Evolutionary conservation across 2,329 filamentous ascomycete genomes (phyloP), one percentile per base, ranked within the genome.

Genomic region (Rutstroemia sp.): DNA sequence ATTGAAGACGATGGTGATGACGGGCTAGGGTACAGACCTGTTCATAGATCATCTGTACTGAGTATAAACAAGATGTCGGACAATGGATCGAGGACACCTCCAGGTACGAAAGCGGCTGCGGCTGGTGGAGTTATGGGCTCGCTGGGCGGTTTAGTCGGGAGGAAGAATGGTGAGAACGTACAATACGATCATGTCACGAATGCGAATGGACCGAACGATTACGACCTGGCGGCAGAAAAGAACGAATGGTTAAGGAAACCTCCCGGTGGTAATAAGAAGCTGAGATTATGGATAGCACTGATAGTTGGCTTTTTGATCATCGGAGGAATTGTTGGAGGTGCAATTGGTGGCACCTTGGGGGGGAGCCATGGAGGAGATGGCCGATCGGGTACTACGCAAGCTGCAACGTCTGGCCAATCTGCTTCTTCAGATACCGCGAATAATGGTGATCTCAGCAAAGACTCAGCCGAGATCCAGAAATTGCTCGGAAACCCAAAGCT

Each of bases 1-100:
- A 92, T 96, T 61, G 81, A 81, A 21, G 92, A 96, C 69, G 92
- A 96, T 67, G 90, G 89, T 27, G 92, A 96, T 66, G 92, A 95
- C 68, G 90, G 87, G 1, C 78, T 94, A 51, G 77, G 80, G 4
- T 84, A 80, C 63, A 73, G 70, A 51, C 72, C 69, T 48, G 68
- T 65, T 72, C 69, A 69, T 77, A 80, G 58, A 79, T 76, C 61
- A 84, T 86, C 38, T 1, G 79, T 86, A 69, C 41, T 68, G 34
- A 69, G 63, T 53, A 57, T 68, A 37, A 61, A 61, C 16, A 59
- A 66, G 19, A 46, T 62, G 47, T 65, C 64, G 4, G 61, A 67
- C 50, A 57, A 56, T 16, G 58, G 51, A 21, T 46, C 56, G 12
- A 57, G 54, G 39, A 51, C 56, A 25, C 56, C 59, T 45, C 71